Evolutionary conservation across 306 rosid species (phyloP).

Genomic region (Glycyrrhiza uralensis): DNA sequence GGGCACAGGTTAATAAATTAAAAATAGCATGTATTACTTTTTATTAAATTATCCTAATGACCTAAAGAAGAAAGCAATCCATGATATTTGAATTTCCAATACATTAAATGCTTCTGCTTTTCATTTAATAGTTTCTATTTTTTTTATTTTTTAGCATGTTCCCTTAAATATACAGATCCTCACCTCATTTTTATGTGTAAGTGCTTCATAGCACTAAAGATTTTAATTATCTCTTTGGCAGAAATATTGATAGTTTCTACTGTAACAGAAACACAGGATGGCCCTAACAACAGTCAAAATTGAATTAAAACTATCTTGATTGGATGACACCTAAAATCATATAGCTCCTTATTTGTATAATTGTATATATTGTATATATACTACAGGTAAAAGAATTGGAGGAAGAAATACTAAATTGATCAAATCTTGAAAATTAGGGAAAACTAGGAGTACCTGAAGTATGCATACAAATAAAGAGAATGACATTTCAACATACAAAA

Average conservation of each 20-base stretch:
- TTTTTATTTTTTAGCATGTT: not conserved
- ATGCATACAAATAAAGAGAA: not conserved
- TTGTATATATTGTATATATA: not conserved
- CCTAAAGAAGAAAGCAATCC: too few species aligned
- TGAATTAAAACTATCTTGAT: not conserved
- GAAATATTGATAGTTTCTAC: not conserved
- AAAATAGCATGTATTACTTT: not conserved
- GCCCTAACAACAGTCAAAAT: not conserved
- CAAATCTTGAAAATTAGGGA: constrained; percentile 10
- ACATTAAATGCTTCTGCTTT: not conserved
- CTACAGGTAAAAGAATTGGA: not conserved
- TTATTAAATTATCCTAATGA: not conserved
- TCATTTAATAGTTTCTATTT: not conserved
- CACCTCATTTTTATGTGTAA: not conserved
- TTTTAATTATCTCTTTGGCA: not conserved
- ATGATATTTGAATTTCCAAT: not conserved
- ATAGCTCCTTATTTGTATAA: not conserved
- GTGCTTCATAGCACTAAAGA: not conserved
- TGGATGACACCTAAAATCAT: not conserved
- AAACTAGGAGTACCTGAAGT: not conserved
- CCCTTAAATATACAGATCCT: not conserved
- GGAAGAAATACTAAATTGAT: not conserved
- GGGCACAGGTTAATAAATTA: not conserved
- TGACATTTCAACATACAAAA: constrained; percentile 9
- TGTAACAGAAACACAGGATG: not conserved